These are phyloP conservation scores for Fusarium sp. DNA, from an alignment of 2,329 filamentous ascomycete genomes.

Conservation along the genomic window DNA sequence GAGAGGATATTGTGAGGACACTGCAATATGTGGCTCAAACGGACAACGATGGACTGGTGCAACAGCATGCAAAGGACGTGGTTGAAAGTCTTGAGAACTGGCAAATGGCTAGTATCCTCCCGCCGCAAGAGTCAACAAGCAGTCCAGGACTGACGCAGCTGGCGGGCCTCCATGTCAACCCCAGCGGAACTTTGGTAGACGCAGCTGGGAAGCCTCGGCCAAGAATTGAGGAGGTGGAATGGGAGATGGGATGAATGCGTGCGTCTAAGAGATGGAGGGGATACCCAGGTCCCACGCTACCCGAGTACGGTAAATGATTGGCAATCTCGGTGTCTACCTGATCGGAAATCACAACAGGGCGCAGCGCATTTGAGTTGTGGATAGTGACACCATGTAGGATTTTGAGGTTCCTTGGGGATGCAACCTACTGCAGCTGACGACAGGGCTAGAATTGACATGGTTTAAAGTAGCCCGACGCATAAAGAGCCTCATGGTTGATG, in stretches of 20 bases:
- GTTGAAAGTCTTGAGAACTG: conserved; percentile 74
- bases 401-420: conserved; percentile 9
- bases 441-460: neutral
- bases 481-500: conserved; percentile 11
- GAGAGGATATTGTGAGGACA: conserved; percentile 71
- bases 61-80: conserved; percentile 74
- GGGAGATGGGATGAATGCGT: conserved; percentile 40
- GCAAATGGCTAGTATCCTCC: conserved; percentile 65
- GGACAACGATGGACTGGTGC: conserved; percentile 76
- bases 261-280: conserved; percentile 9
- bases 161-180: conserved; percentile 55
- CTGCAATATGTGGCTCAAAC: conserved; percentile 72
- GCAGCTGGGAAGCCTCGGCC: conserved; percentile 50
- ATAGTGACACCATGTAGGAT: conserved; percentile 29
- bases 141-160: conserved; percentile 48
- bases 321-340: conserved; percentile 43
- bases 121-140: conserved; percentile 45
- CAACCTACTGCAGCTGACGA: neutral
- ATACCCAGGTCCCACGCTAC: conserved; percentile 17
- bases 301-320: conserved; percentile 35
- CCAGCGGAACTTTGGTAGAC: conserved; percentile 42
- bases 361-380: conserved; percentile 23
- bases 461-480: neutral
- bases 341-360: conserved; percentile 36
- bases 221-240: conserved; percentile 73